Conservation (phyloP, 148 eudicot genomes). For the Suaeda aralocaspica region DNA sequence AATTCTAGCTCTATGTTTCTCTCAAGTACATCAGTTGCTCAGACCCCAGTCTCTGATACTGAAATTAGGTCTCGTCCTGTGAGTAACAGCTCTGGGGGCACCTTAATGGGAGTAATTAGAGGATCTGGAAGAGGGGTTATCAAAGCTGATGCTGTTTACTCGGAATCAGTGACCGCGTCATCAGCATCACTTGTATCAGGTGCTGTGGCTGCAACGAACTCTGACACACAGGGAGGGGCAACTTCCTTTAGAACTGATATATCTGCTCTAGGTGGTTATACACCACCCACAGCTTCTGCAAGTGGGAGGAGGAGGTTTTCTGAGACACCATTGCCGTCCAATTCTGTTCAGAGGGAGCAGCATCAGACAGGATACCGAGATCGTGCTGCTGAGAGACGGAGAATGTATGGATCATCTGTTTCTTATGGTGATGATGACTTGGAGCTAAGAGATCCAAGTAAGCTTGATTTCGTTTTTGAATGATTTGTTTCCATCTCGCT, state of each 20-base stretch:
- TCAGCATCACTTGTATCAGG: conserved; percentile 24
- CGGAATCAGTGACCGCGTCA: conserved; percentile 40
- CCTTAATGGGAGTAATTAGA: conserved; percentile 82
- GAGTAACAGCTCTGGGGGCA: conserved; percentile 53
- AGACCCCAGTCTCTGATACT: conserved; percentile 39
- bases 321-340: conserved; percentile 62
- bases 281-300: conserved; percentile 52
- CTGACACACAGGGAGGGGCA: conserved; percentile 40
- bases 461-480: conserved; percentile 31
- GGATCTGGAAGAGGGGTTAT: conserved; percentile 71
- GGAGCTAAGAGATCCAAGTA: conserved; percentile 69
- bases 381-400: conserved; percentile 98
- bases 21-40: conserved; percentile 28
- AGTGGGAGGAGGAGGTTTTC: conserved; percentile 93
- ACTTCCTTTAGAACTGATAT: conserved; percentile 79
- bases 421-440: conserved; percentile 59
- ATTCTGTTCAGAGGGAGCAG: conserved; percentile 53
- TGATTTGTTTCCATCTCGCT: not conserved
- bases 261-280: conserved; percentile 74
- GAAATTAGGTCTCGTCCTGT: conserved; percentile 56
- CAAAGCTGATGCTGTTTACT: conserved; percentile 53
- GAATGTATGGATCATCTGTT: conserved; percentile 76
- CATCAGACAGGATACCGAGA: conserved; percentile 72
- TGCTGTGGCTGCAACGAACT: conserved; percentile 25
- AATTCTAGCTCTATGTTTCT: conserved; percentile 29